Conservation (phyloP, 2,329 filamentous ascomycete species). For the Fusarium sarcochroum region DNA sequence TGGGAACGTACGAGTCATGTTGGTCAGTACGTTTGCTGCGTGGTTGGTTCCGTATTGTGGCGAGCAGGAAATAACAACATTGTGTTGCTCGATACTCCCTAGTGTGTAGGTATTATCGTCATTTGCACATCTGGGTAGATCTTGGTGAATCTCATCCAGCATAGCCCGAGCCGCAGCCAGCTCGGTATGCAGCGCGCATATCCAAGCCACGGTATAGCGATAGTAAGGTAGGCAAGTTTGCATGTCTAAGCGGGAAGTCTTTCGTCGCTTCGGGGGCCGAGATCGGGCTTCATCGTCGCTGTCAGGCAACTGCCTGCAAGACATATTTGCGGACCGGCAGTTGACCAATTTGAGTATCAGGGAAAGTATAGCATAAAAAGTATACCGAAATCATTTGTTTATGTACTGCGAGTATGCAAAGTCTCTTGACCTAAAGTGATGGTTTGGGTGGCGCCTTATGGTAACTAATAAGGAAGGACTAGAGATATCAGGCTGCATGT, state of each 20-base stretch:
- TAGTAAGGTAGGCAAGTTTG: neutral
- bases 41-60: conserved; percentile 36
- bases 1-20: neutral
- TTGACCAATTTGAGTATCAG: too few relatives aligned
- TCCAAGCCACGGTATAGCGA: conserved; percentile 52
- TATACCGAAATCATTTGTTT: too few relatives aligned
- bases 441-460: too few relatives aligned
- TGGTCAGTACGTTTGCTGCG: neutral
- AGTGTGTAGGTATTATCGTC: conserved; percentile 47
- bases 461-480: too few relatives aligned
- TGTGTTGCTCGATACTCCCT: conserved; percentile 41
- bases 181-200: conserved; percentile 49
- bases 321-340: neutral
- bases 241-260: neutral
- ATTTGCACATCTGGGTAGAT: conserved; percentile 8
- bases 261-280: conserved; percentile 6
- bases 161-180: conserved; percentile 46
- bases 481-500: too few relatives aligned
- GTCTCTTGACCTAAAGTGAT: too few relatives aligned
- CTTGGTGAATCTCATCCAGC: conserved; percentile 46
- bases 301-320: neutral
- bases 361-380: too few relatives aligned
- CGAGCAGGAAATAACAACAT: conserved; percentile 47
- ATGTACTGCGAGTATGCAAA: too few relatives aligned
- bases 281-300: neutral